Percentiles rank a stretch among this genome's conserved stretches.
Evolutionary conservation across 129 eudicot species (phyloP).

Genomic region (Pittosporum tobira): DNA sequence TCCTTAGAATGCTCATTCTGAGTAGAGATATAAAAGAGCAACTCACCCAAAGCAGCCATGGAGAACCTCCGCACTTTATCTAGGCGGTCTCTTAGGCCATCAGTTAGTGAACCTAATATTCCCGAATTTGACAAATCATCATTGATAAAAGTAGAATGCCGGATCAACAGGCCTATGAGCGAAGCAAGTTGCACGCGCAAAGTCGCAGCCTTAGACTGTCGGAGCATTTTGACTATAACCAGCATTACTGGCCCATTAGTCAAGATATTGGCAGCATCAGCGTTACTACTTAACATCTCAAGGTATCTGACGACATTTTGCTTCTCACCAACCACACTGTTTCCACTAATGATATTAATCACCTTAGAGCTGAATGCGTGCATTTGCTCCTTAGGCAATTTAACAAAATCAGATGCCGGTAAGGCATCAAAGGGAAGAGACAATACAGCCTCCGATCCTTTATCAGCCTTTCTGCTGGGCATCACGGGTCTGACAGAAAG

Average conservation of each 20-base stretch:
- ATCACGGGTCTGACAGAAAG: slow-evolving; percentile 97
- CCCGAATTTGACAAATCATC: slow-evolving; percentile 87
- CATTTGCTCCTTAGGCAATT: slow-evolving; percentile 62
- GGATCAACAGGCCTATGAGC: slow-evolving; percentile 76
- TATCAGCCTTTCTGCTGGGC: slow-evolving; percentile 89
- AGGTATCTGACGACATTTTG: slow-evolving; percentile 79
- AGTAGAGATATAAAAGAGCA: slow-evolving; percentile 86
- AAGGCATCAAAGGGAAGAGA: slow-evolving; percentile 72
- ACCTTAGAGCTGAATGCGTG: slow-evolving; percentile 47
- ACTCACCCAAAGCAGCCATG: slow-evolving; percentile 97
- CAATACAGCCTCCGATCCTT: slow-evolving; percentile 47
- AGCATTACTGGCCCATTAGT: slow-evolving; percentile 87
- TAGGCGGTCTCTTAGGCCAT: slow-evolving; percentile 86
- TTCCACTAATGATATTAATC: slow-evolving; percentile 51
- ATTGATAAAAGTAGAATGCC: slow-evolving; percentile 75
- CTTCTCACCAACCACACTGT: slow-evolving; percentile 60
- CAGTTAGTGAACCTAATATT: slow-evolving; percentile 63
- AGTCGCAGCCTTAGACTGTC: slow-evolving; percentile 78
- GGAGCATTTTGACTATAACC: slow-evolving; percentile 75
- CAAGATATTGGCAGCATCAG: slow-evolving; percentile 86
- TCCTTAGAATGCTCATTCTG: slow-evolving; percentile 62
- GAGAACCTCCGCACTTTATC: slow-evolving; percentile 94
- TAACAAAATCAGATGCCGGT: slow-evolving; percentile 56
- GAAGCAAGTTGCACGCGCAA: slow-evolving; percentile 84
- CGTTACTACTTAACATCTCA: slow-evolving; percentile 73